Evolutionary conservation across 371 early-diverging fungal genomes (phyloP).

Genomic region (Lichtheimia hyalospora): DNA sequence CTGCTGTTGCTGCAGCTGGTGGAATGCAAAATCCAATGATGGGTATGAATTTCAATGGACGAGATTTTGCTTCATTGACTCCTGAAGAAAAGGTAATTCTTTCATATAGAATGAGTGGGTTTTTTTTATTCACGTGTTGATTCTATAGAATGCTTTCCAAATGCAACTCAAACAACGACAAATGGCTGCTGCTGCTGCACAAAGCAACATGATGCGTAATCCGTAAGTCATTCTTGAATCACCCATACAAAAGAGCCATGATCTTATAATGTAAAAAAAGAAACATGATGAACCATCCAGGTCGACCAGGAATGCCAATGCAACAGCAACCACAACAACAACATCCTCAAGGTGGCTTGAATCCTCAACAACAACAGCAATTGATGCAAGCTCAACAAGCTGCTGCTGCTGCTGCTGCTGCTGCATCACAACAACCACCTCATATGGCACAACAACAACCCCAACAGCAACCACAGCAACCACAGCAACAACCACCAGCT

Average conservation of each 20-base stretch:
- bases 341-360: conserved; percentile 10
- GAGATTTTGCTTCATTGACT: conserved; percentile 35
- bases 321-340: conserved; percentile 22
- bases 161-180: not conserved
- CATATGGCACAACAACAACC: conserved; percentile 11
- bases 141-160: not conserved
- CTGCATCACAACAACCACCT: conserved; percentile 3
- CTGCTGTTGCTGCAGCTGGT: conserved; percentile 12
- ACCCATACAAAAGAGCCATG: too few species aligned
- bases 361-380: conserved; percentile 8
- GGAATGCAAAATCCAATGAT: conserved; percentile 4
- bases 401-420: too few species aligned
- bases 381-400: not conserved
- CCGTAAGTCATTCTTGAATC: conserved; percentile 24
- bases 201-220: conserved; percentile 24
- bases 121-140: not conserved
- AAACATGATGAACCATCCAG: conserved; percentile 25
- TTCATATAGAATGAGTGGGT: too few species aligned
- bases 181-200: conserved; percentile 1
- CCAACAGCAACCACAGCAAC: conserved; percentile 8
- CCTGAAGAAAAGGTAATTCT: conserved; percentile 38
- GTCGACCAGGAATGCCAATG: conserved; percentile 27
- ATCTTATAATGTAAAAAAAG: not conserved
- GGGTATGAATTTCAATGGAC: conserved; percentile 23
- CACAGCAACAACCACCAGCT: not conserved